Percentiles rank a stretch among this genome's conserved stretches.
Evolutionary conservation across 495 filamentous ascomycete species (phyloP).

Genomic region (Chaetomium fimeti): DNA sequence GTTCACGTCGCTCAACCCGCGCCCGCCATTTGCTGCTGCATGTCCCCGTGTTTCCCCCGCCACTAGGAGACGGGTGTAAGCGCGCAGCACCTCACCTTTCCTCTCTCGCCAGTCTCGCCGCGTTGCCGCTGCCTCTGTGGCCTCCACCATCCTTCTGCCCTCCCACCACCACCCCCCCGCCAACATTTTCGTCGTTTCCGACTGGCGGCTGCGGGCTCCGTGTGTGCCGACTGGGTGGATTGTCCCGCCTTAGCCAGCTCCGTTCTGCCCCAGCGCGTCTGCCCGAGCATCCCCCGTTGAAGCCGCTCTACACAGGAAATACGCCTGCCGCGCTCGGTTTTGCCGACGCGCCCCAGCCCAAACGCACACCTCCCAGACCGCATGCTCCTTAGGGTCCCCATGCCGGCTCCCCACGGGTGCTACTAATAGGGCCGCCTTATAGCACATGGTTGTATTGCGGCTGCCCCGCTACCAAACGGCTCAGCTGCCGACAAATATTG

Average conservation of each 20-base stretch:
- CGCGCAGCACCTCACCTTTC: conserved; percentile 20
- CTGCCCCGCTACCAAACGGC: conserved; percentile 31
- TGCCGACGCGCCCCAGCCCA: conserved; percentile 23
- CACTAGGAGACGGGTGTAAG: conserved; percentile 19
- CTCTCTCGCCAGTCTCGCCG: conserved; percentile 14
- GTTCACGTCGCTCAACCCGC: conserved; percentile 17
- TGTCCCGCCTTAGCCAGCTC: conserved; percentile 4
- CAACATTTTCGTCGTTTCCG: neutral
- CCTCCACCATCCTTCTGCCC: conserved; percentile 8
- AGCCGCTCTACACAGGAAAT: conserved; percentile 20
- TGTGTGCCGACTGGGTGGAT: neutral
- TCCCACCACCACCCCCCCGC: neutral
- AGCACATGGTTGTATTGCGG: conserved; percentile 32
- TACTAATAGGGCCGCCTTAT: conserved; percentile 35
- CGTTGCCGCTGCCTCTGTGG: conserved; percentile 20
- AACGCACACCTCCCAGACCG: conserved; percentile 22
- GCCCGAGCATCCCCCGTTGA: conserved; percentile 12
- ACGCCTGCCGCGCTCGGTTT: conserved; percentile 29
- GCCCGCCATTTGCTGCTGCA: conserved; percentile 14
- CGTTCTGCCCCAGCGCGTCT: conserved; percentile 7
- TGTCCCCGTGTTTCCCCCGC: conserved; percentile 9
- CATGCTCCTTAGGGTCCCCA: conserved; percentile 19
- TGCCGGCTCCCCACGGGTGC: conserved; percentile 28
- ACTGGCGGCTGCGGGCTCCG: conserved; percentile 6
- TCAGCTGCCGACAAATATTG: conserved; percentile 26